Evolutionary conservation across 352 stramenopile genomes (phyloP).

Genomic region (Pythium brachiatum): DNA sequence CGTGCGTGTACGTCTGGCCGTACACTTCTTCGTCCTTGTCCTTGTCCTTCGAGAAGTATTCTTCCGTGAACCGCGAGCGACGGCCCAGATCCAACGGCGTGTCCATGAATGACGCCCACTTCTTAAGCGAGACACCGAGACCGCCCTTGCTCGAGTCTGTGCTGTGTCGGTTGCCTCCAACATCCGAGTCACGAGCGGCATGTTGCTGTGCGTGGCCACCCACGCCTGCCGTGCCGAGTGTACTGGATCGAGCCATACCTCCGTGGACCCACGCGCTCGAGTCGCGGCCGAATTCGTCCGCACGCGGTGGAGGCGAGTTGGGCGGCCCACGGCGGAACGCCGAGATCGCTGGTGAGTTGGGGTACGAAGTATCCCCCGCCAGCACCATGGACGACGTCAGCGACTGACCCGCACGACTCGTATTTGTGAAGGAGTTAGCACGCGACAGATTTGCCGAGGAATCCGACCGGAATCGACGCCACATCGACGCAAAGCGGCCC

Average conservation of each 20-base stretch:
- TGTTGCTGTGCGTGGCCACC: conserved; percentile 8
- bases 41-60: conserved; percentile 72
- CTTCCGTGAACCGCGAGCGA: conserved; percentile 73
- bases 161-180: conserved; percentile 25
- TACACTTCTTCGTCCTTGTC: conserved; percentile 41
- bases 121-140: conserved; percentile 61
- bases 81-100: conserved; percentile 55
- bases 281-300: conserved; percentile 11
- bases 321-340: conserved; percentile 49
- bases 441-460: conserved; percentile 60
- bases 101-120: conserved; percentile 75
- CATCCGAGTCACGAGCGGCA: conserved; percentile 20
- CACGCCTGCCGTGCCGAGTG: not conserved
- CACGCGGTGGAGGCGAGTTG: conserved; percentile 31
- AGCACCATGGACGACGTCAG: conserved; percentile 41
- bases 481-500: conserved; percentile 63
- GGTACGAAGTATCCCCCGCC: conserved; percentile 52
- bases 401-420: conserved; percentile 30
- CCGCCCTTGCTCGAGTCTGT: conserved; percentile 47
- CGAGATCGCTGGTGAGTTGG: conserved; percentile 58
- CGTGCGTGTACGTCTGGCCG: conserved; percentile 32
- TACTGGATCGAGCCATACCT: conserved; percentile 16
- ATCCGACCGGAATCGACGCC: conserved; percentile 45
- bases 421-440: conserved; percentile 62
- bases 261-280: conserved; percentile 15